phyloP scores from a whole-genome alignment of 1,139 yeast genomes.

The Protomyces inouyei region DNA sequence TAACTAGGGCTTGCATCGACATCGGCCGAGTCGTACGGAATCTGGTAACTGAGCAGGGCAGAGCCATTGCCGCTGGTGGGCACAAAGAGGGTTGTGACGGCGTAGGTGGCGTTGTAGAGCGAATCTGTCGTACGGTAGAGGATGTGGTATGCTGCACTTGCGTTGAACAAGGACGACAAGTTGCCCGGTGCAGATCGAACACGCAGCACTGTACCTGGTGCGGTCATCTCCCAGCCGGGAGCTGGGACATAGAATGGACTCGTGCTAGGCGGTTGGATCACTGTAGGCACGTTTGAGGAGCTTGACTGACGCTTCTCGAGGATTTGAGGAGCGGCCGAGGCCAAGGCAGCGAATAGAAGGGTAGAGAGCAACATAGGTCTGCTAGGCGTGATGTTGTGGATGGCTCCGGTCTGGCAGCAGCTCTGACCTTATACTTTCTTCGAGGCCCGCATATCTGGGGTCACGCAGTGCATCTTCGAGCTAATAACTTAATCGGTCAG shows the following conservation, averaged over 20 bases:
- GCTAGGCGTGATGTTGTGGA: too few species aligned
- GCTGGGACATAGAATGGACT: conserved; percentile 18
- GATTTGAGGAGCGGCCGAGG: neutral
- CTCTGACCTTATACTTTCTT: too few species aligned
- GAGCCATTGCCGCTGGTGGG: conserved; percentile 33
- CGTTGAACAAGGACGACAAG: conserved; percentile 10
- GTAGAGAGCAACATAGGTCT: neutral
- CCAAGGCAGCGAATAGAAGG: neutral
- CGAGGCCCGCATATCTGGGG: too few species aligned
- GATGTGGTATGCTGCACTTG: conserved; percentile 35
- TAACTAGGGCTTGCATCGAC: conserved; percentile 38
- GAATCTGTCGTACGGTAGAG: conserved; percentile 36
- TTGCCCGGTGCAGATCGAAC: conserved; percentile 13
- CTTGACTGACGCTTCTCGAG: neutral
- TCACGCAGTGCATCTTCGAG: too few species aligned
- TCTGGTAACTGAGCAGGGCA: conserved; percentile 36
- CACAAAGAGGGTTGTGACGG: conserved; percentile 36
- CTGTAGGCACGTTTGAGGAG: neutral
- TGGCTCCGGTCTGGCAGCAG: too few species aligned
- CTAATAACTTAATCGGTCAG: too few species aligned
- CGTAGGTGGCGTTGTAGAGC: conserved; percentile 35
- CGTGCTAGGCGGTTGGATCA: conserved; percentile 7
- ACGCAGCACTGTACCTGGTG: conserved; percentile 12
- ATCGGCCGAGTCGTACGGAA: conserved; percentile 37
- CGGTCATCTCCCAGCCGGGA: neutral